Evolutionary conservation across 345 rosid species (phyloP).

Genomic region (Gossypium australe): DNA sequence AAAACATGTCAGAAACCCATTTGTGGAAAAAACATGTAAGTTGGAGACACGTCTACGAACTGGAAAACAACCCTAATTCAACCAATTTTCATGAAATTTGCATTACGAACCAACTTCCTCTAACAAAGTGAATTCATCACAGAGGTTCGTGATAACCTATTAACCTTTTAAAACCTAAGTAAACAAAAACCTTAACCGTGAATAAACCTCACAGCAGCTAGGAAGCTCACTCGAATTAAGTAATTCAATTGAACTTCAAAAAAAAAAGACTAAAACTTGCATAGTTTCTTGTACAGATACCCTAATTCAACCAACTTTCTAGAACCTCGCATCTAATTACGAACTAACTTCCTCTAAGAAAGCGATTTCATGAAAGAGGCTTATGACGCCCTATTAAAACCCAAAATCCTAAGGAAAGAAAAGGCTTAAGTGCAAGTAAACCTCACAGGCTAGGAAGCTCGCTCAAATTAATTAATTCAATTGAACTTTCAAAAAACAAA

Average conservation of each 20-base stretch:
- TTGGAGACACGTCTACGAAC: neutral
- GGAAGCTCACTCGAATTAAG: neutral
- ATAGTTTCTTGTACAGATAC: neutral
- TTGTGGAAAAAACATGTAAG: neutral
- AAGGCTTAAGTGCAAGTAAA: too few relatives aligned
- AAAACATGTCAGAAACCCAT: neutral
- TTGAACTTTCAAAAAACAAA: neutral
- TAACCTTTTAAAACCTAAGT: neutral
- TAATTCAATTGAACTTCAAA: neutral
- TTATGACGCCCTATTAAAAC: neutral
- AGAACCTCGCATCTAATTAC: neutral
- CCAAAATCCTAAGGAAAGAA: neutral
- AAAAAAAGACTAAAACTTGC: neutral
- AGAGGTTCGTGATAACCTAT: neutral
- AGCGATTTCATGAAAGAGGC: neutral
- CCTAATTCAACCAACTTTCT: conserved; percentile 23
- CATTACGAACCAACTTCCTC: neutral
- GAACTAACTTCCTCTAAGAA: neutral
- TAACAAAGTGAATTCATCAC: neutral
- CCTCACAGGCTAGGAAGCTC: neutral
- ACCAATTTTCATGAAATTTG: conserved; percentile 2
- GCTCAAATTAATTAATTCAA: neutral
- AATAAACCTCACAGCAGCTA: neutral
- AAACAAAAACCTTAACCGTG: neutral
- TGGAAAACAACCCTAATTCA: conserved; percentile 23